Percentiles rank a stretch among this genome's conserved stretches.
These are phyloP conservation scores for Solanum virginianum DNA, from an alignment of 257 asterid genomes.

Conservation along the genomic window DNA sequence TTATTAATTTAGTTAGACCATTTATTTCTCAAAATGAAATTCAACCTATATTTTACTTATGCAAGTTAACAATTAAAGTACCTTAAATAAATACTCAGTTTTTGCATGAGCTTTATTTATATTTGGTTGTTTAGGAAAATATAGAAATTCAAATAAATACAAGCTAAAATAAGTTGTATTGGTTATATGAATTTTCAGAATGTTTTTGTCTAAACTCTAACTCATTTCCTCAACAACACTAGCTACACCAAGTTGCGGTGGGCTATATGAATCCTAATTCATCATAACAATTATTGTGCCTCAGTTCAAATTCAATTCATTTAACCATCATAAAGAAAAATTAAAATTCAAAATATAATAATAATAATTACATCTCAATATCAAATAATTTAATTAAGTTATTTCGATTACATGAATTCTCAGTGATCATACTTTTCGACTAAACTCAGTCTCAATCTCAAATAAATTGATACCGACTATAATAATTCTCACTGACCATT, in stretches of 20 bases:
- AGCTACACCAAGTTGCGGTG: neutral
- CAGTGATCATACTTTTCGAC: neutral
- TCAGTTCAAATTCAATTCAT: neutral
- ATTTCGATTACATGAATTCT: too few species aligned
- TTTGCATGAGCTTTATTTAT: neutral
- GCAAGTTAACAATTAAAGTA: neutral
- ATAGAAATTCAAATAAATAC: neutral
- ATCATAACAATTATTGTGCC: neutral
- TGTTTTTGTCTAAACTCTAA: neutral
- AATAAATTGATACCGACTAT: too few species aligned
- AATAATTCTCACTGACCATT: neutral
- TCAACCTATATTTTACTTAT: neutral
- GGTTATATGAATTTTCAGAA: neutral
- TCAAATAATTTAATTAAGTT: too few species aligned
- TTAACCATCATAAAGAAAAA: rapidly evolving
- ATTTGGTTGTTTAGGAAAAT: neutral
- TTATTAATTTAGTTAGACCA: neutral
- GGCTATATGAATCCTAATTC: neutral
- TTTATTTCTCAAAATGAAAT: neutral
- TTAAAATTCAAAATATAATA: neutral
- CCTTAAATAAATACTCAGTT: neutral
- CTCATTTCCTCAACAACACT: neutral
- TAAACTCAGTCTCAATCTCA: neutral
- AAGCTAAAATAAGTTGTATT: neutral
- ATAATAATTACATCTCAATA: neutral